Percentiles rank a stretch among this genome's conserved stretches.
Conservation (phyloP, 768 basidiomycete species). For the Leccinum sublutescens region DNA sequence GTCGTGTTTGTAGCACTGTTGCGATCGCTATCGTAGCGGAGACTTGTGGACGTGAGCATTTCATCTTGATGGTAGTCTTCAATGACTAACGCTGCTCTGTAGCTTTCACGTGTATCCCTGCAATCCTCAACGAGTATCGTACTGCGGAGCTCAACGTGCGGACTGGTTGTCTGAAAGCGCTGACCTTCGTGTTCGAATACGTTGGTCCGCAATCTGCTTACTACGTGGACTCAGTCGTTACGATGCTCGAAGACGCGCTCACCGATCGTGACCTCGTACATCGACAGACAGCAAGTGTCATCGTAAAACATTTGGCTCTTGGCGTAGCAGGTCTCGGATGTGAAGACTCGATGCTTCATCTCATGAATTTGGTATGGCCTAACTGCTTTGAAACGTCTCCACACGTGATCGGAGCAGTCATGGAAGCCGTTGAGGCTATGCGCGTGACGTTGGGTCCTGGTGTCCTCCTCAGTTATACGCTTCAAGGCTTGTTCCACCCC, state of each 20-base stretch:
- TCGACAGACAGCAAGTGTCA: constrained; percentile 95
- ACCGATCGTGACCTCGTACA: constrained; percentile 99
- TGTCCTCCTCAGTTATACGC: constrained; percentile 83
- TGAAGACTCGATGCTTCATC: constrained; percentile 96
- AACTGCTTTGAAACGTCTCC: constrained; percentile 99
- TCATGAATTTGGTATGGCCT: constrained; percentile 99
- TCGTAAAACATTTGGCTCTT: constrained; percentile 96
- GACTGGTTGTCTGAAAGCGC: constrained; percentile 96
- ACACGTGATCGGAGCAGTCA: constrained; percentile 96
- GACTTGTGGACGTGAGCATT: constrained; percentile 70
- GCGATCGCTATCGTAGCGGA: constrained; percentile 96
- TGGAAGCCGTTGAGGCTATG: constrained; percentile 99
- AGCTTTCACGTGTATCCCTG: constrained; percentile 98
- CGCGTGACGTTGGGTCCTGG: constrained; percentile 94
- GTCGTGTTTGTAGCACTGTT: constrained; percentile 97
- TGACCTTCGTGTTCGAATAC: constrained; percentile 99
- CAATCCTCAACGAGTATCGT: constrained; percentile 97
- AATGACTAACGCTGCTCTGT: constrained; percentile 13
- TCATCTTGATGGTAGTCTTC: not conserved
- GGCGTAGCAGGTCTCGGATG: constrained; percentile 97
- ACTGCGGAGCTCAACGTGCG: constrained; percentile 98
- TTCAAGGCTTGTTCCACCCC: constrained; percentile 97
- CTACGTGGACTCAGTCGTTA: constrained; percentile 96
- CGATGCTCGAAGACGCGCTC: constrained; percentile 96
- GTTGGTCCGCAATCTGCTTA: constrained; percentile 96